These are phyloP conservation scores for Aspergillus steynii DNA, from an alignment of 495 filamentous ascomycete genomes.

Conservation along the genomic window DNA sequence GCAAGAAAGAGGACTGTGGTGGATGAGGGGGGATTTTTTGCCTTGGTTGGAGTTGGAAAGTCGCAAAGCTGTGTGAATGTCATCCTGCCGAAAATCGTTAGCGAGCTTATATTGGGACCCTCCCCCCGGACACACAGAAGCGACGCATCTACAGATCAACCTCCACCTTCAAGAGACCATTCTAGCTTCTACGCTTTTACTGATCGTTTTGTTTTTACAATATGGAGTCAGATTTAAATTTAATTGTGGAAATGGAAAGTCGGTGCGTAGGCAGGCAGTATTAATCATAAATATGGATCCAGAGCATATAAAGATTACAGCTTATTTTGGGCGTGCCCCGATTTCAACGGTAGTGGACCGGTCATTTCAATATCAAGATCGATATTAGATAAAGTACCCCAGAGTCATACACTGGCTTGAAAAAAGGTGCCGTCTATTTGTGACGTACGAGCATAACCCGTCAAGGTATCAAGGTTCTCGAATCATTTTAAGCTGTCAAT, in stretches of 20 bases:
- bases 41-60: slow-evolving; percentile 40
- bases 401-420: slow-evolving; percentile 7
- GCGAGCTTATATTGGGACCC: slow-evolving; percentile 45
- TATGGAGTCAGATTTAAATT: slow-evolving; percentile 2
- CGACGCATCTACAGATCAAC: slow-evolving; percentile 30
- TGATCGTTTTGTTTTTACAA: background rate
- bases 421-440: slow-evolving; percentile 10
- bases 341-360: slow-evolving; percentile 10
- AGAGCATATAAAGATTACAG: slow-evolving; percentile 10
- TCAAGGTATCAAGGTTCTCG: slow-evolving; percentile 51
- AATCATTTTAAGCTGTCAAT: slow-evolving; percentile 51
- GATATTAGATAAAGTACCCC: slow-evolving; percentile 3
- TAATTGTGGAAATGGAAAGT: slow-evolving; percentile 1
- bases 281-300: background rate
- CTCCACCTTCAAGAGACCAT: slow-evolving; percentile 17
- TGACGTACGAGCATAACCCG: slow-evolving; percentile 12
- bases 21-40: slow-evolving; percentile 42
- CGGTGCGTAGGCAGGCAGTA: background rate
- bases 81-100: slow-evolving; percentile 51
- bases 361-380: slow-evolving; percentile 11
- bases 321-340: slow-evolving; percentile 6
- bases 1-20: slow-evolving; percentile 38
- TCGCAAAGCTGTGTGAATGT: slow-evolving; percentile 47
- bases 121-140: slow-evolving; percentile 32
- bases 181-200: background rate